Percentiles rank a stretch among this genome's conserved stretches.
phyloP scores from a whole-genome alignment of 306 rosid genomes.

The Cajanus cajan region DNA sequence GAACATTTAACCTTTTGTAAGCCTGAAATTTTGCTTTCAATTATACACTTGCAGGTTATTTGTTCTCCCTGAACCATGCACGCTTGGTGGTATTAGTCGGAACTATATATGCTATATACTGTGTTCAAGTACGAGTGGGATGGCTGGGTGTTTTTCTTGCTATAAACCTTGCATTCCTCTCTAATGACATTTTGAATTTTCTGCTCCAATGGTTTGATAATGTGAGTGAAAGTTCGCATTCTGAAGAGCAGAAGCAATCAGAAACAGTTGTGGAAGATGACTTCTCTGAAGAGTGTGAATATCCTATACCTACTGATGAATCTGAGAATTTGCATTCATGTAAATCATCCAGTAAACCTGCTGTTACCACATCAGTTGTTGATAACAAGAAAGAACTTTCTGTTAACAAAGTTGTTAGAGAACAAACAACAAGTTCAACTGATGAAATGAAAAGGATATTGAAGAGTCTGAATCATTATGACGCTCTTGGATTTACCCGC shows the following conservation, averaged over 20 bases:
- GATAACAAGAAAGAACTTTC: slow-evolving; percentile 54
- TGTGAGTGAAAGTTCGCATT: slow-evolving; percentile 61
- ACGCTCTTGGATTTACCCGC: slow-evolving; percentile 77
- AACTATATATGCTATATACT: slow-evolving; percentile 66
- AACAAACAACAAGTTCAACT: slow-evolving; percentile 51
- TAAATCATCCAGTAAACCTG: slow-evolving; percentile 65
- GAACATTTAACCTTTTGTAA: background rate
- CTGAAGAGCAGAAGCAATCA: slow-evolving; percentile 78
- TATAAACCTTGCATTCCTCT: slow-evolving; percentile 81
- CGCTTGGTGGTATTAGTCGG: slow-evolving; percentile 85
- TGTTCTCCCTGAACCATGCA: slow-evolving; percentile 93
- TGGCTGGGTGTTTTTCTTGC: slow-evolving; percentile 90
- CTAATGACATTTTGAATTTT: slow-evolving; percentile 70
- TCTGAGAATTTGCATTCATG: slow-evolving; percentile 74
- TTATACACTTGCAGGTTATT: slow-evolving; percentile 67
- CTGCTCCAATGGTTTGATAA: slow-evolving; percentile 94
- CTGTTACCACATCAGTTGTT: slow-evolving; percentile 51
- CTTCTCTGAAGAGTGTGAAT: slow-evolving; percentile 67
- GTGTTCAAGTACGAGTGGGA: slow-evolving; percentile 87
- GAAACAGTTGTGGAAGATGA: slow-evolving; percentile 71
- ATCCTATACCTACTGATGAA: slow-evolving; percentile 58
- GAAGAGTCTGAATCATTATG: slow-evolving; percentile 73
- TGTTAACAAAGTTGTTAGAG: slow-evolving; percentile 54
- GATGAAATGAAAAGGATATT: slow-evolving; percentile 89
- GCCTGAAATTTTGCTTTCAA: slow-evolving; percentile 15